These are phyloP conservation scores for Eutypella sp. DNA, from an alignment of 2,329 filamentous ascomycete genomes.

Conservation along the genomic window DNA sequence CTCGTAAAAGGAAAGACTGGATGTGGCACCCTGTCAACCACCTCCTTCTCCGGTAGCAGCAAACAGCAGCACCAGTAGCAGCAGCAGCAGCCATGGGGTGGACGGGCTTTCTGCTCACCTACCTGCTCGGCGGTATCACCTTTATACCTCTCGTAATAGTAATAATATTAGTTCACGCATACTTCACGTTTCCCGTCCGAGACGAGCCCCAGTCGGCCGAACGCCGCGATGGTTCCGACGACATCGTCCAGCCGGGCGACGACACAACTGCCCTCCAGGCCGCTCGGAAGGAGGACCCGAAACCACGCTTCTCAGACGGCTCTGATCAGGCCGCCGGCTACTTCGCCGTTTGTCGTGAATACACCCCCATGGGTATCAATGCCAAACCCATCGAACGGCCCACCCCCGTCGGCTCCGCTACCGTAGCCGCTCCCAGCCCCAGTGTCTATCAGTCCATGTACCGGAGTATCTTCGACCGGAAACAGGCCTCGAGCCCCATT, in stretches of 20 bases:
- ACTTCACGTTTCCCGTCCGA: constrained; percentile 60
- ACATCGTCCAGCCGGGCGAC: constrained; percentile 55
- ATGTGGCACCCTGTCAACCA: constrained; percentile 13
- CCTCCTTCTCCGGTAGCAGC: no score
- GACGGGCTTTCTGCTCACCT: constrained; percentile 63
- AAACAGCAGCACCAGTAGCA: not conserved
- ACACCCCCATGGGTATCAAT: constrained; percentile 85
- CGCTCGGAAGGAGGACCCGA: constrained; percentile 58
- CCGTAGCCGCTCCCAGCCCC: constrained; percentile 73
- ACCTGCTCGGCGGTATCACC: constrained; percentile 81
- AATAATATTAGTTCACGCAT: constrained; percentile 59
- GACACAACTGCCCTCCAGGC: constrained; percentile 60
- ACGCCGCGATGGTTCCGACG: constrained; percentile 29
- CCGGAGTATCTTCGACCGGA: constrained; percentile 87
- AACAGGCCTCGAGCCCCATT: constrained; percentile 42
- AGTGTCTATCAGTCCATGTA: constrained; percentile 99
- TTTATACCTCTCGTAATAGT: constrained; percentile 71
- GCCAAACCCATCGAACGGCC: constrained; percentile 85
- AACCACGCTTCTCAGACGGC: constrained; percentile 52
- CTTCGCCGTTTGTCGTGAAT: constrained; percentile 92
- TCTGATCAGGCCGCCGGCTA: constrained; percentile 82
- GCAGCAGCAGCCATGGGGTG: constrained; percentile 42
- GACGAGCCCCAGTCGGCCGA: constrained; percentile 30
- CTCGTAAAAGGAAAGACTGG: constrained; percentile 17
- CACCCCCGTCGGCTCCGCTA: constrained; percentile 70